These are phyloP conservation scores for Linnemannia hyalina DNA, from an alignment of 192 early-diverging fungal genomes.

Conservation along the genomic window DNA sequence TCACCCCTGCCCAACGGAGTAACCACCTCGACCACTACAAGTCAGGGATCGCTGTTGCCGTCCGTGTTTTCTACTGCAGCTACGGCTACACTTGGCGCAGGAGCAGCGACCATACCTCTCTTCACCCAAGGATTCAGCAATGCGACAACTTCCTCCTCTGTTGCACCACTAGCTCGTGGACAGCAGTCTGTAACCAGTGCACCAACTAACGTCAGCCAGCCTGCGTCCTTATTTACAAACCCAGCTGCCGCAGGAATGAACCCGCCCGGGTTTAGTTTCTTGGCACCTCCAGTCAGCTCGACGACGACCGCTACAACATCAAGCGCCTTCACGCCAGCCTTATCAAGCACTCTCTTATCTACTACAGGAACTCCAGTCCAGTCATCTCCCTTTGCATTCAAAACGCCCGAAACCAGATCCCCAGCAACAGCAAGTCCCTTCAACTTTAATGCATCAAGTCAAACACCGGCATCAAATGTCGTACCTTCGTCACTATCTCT, in stretches of 20 bases:
- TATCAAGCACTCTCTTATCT: not conserved
- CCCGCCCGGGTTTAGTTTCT: not conserved
- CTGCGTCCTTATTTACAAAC: not conserved
- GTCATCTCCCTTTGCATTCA: not conserved
- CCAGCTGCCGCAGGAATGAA: not conserved
- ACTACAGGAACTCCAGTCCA: not conserved
- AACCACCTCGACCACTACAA: not conserved
- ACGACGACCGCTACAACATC: not conserved
- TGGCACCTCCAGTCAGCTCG: not conserved
- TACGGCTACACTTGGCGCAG: not conserved
- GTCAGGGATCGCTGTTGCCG: not conserved
- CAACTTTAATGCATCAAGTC: not conserved
- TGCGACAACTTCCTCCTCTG: not conserved
- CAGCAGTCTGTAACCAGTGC: not conserved
- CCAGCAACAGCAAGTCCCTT: constrained; percentile 6
- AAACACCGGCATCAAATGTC: not conserved
- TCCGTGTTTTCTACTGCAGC: not conserved
- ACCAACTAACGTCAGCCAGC: not conserved
- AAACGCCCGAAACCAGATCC: not conserved
- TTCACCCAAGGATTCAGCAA: not conserved
- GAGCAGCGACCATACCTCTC: not conserved
- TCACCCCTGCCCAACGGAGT: not conserved
- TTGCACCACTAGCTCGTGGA: not conserved
- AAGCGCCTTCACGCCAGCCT: not conserved
- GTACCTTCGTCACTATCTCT: not conserved